Conservation (phyloP, 495 filamentous ascomycete genomes). For the Symbiotaphrina buchneri region DNA sequence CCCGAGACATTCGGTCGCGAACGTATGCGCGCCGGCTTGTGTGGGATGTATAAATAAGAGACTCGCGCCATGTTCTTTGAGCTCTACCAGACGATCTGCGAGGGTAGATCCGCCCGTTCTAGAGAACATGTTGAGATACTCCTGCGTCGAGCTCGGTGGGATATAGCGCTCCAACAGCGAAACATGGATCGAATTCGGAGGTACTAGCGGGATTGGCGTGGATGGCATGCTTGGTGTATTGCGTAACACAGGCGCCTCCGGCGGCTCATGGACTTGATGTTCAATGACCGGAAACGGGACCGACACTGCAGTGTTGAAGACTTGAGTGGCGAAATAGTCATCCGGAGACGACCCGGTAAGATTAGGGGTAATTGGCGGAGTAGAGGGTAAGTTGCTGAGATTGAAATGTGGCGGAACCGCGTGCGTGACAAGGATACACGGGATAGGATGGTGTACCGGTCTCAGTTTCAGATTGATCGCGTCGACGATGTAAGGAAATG, state of each 20-base stretch:
- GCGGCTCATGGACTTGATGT: conserved; percentile 1
- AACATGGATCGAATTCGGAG: conserved; percentile 37
- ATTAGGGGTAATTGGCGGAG: conserved; percentile 1
- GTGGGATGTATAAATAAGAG: conserved; percentile 54
- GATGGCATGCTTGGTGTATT: conserved; percentile 3
- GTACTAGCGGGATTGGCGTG: conserved; percentile 10
- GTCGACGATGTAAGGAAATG: background rate
- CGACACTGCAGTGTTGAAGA: conserved; percentile 16
- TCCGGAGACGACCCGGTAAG: conserved; percentile 1
- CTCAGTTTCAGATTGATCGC: background rate
- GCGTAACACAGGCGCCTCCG: background rate
- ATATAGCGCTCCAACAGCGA: conserved; percentile 52
- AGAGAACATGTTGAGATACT: conserved; percentile 37
- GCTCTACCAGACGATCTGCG: conserved; percentile 42
- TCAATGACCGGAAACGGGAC: conserved; percentile 9
- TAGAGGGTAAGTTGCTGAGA: conserved; percentile 1
- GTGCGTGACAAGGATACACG: conserved; percentile 1
- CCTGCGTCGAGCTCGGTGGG: conserved; percentile 34
- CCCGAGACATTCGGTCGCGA: conserved; percentile 39
- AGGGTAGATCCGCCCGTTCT: conserved; percentile 32
- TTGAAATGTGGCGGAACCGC: conserved; percentile 1
- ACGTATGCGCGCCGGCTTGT: conserved; percentile 33
- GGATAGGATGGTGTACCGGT: background rate
- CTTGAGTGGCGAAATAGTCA: conserved; percentile 11
- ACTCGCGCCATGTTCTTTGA: conserved; percentile 32